These are phyloP conservation scores for Aquilaria malaccensis DNA, from an alignment of 345 rosid species.

Conservation along the genomic window DNA sequence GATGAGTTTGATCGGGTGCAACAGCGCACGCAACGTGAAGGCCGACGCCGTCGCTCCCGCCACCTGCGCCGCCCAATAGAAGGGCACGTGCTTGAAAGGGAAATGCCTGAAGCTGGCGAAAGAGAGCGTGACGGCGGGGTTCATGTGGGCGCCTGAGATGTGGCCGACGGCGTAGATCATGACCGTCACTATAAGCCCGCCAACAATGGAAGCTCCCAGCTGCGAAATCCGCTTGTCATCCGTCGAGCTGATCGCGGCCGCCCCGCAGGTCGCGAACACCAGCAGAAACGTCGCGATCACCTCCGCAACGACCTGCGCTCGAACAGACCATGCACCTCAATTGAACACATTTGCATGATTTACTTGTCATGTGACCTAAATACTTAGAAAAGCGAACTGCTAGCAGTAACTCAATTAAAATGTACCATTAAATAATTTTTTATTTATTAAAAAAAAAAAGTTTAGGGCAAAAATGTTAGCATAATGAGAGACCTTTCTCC, in stretches of 20 bases:
- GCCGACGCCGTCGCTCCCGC: conserved; percentile 34
- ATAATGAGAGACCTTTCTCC: no score
- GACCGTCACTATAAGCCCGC: conserved; percentile 60
- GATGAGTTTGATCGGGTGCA: conserved; percentile 30
- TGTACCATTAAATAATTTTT: no score
- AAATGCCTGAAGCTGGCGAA: conserved; percentile 45
- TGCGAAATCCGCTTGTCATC: conserved; percentile 34
- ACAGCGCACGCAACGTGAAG: conserved; percentile 24
- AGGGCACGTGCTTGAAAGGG: conserved; percentile 41
- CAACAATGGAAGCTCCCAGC: conserved; percentile 50
- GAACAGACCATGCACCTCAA: neutral
- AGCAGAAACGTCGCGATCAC: conserved; percentile 43
- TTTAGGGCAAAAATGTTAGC: no score
- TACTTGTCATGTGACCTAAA: no score
- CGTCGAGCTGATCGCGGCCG: conserved; percentile 30
- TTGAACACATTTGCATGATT: no score
- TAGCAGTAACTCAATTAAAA: no score
- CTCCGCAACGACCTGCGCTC: conserved; percentile 47
- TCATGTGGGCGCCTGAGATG: conserved; percentile 73
- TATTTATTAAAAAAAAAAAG: no score
- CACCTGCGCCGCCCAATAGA: conserved; percentile 40
- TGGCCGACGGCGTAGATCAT: conserved; percentile 73
- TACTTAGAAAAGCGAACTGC: no score
- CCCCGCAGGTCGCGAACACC: conserved; percentile 56
- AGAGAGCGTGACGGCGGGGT: conserved; percentile 62